These are phyloP conservation scores for Cladosporium sp. DNA, from an alignment of 2,329 filamentous ascomycete genomes.

Conservation along the genomic window DNA sequence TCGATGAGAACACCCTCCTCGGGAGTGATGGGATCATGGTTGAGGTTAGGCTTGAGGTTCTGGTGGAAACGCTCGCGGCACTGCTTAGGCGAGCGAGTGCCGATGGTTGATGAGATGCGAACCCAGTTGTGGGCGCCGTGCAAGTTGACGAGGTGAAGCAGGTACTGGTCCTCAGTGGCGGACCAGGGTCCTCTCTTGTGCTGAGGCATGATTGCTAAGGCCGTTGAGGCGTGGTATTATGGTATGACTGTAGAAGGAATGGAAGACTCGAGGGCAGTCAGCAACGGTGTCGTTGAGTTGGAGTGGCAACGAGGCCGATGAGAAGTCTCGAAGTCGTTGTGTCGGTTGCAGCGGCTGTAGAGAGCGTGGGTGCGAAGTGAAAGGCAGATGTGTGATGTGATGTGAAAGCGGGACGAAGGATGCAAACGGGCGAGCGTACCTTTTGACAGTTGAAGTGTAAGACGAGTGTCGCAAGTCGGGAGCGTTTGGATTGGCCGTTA, in stretches of 20 bases:
- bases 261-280: slow-evolving; percentile 13
- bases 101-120: slow-evolving; percentile 69
- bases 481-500: slow-evolving; percentile 12
- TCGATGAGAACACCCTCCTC: slow-evolving; percentile 72
- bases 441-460: slow-evolving; percentile 13
- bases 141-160: slow-evolving; percentile 65
- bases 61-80: slow-evolving; percentile 93
- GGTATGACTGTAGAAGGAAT: slow-evolving; percentile 12
- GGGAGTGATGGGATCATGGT: slow-evolving; percentile 71
- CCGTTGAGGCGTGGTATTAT: slow-evolving; percentile 7
- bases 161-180: slow-evolving; percentile 65
- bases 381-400: not conserved
- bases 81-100: slow-evolving; percentile 82
- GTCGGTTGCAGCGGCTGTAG: not conserved
- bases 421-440: slow-evolving; percentile 13
- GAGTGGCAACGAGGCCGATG: slow-evolving; percentile 15
- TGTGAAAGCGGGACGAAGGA: slow-evolving; percentile 1
- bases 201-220: slow-evolving; percentile 37
- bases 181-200: slow-evolving; percentile 81
- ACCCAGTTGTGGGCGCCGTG: slow-evolving; percentile 87
- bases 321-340: slow-evolving; percentile 31
- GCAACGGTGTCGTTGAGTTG: slow-evolving; percentile 16
- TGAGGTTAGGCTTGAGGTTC: slow-evolving; percentile 80
- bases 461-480: slow-evolving; percentile 8
- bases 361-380: slow-evolving; percentile 13